A percentile compares a stretch with the other conserved stretches of the same genome.
Evolutionary conservation across 345 rosid species (phyloP).

Genomic region (Nephelium lappaceum): DNA sequence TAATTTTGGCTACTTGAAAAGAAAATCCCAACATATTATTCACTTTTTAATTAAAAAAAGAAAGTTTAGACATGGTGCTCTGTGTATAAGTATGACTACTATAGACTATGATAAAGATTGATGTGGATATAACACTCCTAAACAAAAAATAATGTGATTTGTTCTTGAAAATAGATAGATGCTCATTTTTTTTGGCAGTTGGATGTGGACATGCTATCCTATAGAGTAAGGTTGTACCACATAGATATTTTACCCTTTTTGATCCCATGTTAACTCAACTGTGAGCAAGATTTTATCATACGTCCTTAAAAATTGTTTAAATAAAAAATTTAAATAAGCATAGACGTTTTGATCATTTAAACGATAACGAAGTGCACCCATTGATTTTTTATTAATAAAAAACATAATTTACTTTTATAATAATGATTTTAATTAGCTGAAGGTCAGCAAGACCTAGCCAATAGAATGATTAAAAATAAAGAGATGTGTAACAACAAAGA

Average conservation of each 20-base stretch:
- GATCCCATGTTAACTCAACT: no score
- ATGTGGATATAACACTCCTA: neutral
- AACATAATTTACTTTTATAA: no score
- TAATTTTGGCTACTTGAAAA: no score
- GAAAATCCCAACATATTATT: no score
- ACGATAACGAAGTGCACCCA: neutral
- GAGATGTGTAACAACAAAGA: neutral
- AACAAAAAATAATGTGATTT: neutral
- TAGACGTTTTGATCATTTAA: no score
- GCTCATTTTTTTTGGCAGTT: neutral
- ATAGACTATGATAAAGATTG: conserved; percentile 1
- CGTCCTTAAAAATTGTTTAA: no score
- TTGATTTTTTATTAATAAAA: neutral
- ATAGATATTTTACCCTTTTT: no score
- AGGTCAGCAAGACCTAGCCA: neutral
- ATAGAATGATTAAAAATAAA: neutral
- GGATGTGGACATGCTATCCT: neutral
- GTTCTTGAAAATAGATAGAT: neutral
- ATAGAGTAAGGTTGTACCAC: neutral
- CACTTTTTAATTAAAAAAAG: neutral
- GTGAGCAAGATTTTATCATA: no score
- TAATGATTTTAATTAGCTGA: neutral
- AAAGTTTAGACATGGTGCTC: neutral
- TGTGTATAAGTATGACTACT: neutral
- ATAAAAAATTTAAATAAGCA: no score